Percentiles rank a stretch among this genome's conserved stretches.
These are phyloP conservation scores for Nicotiana knightiana DNA, from an alignment of 257 asterid genomes.

Conservation along the genomic window DNA sequence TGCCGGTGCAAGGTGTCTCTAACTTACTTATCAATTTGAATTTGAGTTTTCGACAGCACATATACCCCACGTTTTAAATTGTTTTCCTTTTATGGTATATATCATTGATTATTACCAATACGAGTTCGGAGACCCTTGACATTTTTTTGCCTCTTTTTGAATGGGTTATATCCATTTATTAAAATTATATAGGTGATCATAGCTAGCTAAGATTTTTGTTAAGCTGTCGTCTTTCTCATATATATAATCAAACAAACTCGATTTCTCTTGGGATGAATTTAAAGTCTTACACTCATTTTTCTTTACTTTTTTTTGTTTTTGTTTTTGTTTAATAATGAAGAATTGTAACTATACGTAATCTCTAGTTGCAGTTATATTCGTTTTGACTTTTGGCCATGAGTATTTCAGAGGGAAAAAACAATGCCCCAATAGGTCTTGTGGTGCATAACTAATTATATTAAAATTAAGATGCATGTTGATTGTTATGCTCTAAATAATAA, in stretches of 20 bases:
- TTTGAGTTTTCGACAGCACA: neutral
- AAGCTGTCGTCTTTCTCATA: neutral
- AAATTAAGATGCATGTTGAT: neutral
- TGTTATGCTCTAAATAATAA: neutral
- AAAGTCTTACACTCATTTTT: neutral
- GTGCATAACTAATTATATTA: neutral
- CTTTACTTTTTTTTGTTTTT: neutral
- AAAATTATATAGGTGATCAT: neutral
- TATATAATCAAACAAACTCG: neutral
- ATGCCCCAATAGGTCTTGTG: neutral
- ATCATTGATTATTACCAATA: neutral
- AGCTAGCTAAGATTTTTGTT: neutral
- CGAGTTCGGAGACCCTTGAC: neutral
- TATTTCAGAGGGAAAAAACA: neutral
- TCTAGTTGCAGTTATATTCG: neutral
- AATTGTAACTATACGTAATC: neutral
- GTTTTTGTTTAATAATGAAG: neutral
- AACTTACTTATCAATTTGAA: neutral
- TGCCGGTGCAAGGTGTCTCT: neutral
- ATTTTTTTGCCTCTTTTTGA: too few species aligned
- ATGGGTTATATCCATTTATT: neutral
- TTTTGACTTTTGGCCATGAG: neutral
- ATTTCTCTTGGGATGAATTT: neutral
- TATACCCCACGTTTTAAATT: neutral
- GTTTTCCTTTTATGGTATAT: neutral